These are phyloP conservation scores for Aspergillus clavatus DNA, from an alignment of 2,329 filamentous ascomycete species.

Conservation along the genomic window DNA sequence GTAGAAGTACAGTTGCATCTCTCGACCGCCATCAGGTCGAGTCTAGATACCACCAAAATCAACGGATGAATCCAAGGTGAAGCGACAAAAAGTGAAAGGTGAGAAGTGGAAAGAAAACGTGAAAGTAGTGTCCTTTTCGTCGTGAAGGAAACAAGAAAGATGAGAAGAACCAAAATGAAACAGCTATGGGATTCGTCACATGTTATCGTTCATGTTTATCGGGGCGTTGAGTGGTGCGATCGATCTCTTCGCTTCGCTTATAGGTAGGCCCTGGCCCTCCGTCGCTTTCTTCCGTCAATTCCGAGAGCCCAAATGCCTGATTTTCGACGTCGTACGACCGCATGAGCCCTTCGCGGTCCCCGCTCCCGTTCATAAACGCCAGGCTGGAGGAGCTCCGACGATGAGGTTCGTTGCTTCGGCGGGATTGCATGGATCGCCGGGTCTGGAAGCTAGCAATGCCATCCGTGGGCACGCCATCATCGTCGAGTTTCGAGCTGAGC, in stretches of 20 bases:
- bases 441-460: constrained; percentile 86
- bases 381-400: constrained; percentile 61
- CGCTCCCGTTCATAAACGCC: constrained; percentile 49
- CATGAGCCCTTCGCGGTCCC: constrained; percentile 78
- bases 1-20: constrained; percentile 23
- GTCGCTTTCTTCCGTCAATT: constrained; percentile 73
- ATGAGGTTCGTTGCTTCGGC: constrained; percentile 61
- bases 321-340: constrained; percentile 85
- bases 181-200: constrained; percentile 8
- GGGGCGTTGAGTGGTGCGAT: constrained; percentile 22
- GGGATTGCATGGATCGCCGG: constrained; percentile 84
- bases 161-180: constrained; percentile 10
- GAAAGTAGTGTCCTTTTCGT: constrained; percentile 20
- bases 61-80: constrained; percentile 7
- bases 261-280: constrained; percentile 41
- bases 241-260: constrained; percentile 23
- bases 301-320: constrained; percentile 68
- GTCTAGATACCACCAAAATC: not conserved
- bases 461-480: constrained; percentile 78
- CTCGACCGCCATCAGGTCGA: constrained; percentile 4
- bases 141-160: constrained; percentile 16
- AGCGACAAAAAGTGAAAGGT: constrained; percentile 7
- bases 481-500: constrained; percentile 53
- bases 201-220: constrained; percentile 31
- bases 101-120: constrained; percentile 18